Base-by-base conservation (phyloP, 139 green algal species). In the Auxenochlorella protothecoides region DNA sequence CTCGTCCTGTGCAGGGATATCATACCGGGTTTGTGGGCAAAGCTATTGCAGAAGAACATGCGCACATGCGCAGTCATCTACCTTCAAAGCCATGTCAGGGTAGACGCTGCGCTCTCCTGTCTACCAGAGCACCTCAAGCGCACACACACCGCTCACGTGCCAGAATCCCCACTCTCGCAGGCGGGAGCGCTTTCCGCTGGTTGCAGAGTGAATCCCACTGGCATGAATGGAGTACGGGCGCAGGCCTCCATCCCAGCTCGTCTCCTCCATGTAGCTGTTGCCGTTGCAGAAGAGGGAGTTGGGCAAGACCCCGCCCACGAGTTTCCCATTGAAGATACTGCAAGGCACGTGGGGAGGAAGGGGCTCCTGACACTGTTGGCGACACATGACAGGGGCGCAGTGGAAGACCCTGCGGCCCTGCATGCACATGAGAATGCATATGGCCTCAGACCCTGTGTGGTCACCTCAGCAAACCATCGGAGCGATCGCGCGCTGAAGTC, bases 171-270 rank as follows among this genome's bases (percentile, higher is more conserved):
- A 64, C 59, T 86, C 77, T 16, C 78, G 73, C 8, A 79, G 69
- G 7, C 76, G 70, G 65, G 77, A 66, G 10, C 74, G n/a, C 57
- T 79, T 80, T 4, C 79, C 79, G 4, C 69, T 54, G 7, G 71
- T 77, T 51, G 70, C 68, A 14, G 68, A 63, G 65, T 65, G 73
- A 63, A 80, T 74, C 61, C 79, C 79, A 16, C 70, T 83, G 52
- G 78, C 78, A n/a, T 83, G 78, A 9, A 83, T 70, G 0, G 79
- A 74, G 11, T 71, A 80, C 3, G 78, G 73, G n/a, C 73, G 27
- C 60, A 71, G 55, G 2, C 51, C n/a, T 12, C 59, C 12, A 64
- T 67, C 67, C 65, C 53, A 52, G 51, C 65, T 62, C 59, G 73
- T 7, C 54, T 68, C 67, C 74, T 83, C 74, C 64, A 80, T 68